These are phyloP conservation scores for Jaenimonas drosophilae DNA, from an alignment of 208 protist species.

Conservation along the genomic window DNA sequence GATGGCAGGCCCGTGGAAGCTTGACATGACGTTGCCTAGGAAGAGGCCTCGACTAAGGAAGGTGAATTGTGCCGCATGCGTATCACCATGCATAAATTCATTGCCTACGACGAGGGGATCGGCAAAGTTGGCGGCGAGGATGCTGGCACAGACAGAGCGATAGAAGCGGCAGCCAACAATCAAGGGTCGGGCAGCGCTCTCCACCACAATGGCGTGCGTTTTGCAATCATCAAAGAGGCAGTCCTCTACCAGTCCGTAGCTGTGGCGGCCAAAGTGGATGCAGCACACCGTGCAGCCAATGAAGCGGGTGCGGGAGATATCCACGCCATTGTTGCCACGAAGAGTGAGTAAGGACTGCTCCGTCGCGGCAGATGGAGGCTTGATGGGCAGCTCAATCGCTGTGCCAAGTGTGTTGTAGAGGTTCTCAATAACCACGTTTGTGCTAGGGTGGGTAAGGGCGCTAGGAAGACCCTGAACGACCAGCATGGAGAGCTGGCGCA, in stretches of 20 bases:
- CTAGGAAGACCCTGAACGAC: too few relatives aligned
- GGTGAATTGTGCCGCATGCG: constrained; percentile 43
- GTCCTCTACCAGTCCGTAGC: constrained; percentile 71
- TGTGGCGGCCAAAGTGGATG: constrained; percentile 59
- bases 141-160: constrained; percentile 38
- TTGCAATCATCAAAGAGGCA: constrained; percentile 72
- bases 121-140: constrained; percentile 63
- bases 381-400: too few relatives aligned
- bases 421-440: too few relatives aligned
- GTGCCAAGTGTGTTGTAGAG: too few relatives aligned
- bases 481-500: too few relatives aligned
- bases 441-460: too few relatives aligned
- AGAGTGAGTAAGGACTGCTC: too few relatives aligned
- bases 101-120: constrained; percentile 84
- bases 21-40: constrained; percentile 61
- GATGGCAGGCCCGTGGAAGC: constrained; percentile 40
- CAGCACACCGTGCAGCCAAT: constrained; percentile 58
- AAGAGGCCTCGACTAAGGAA: constrained; percentile 56
- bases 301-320: constrained; percentile 70
- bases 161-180: constrained; percentile 76
- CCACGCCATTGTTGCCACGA: constrained; percentile 44
- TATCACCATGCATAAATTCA: constrained; percentile 40
- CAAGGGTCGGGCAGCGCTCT: constrained; percentile 61
- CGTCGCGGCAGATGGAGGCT: too few relatives aligned
- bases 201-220: constrained; percentile 59